phyloP scores from a whole-genome alignment of 257 asterid species.

The Nicotiana attenuata region DNA sequence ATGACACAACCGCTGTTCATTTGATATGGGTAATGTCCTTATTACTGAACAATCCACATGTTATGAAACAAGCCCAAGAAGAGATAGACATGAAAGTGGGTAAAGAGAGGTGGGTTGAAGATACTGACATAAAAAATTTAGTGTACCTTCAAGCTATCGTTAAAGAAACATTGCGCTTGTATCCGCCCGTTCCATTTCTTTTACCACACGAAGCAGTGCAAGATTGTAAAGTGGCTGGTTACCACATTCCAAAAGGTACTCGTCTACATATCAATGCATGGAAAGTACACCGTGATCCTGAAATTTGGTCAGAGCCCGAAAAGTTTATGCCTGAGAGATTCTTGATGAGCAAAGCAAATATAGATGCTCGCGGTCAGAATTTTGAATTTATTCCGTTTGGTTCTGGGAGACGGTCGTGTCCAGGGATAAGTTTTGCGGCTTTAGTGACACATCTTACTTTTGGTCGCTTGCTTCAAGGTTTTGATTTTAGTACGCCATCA shows the following conservation, averaged over 20 bases:
- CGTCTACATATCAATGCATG: constrained; percentile 35
- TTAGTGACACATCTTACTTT: constrained; percentile 37
- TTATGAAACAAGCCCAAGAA: constrained; percentile 32
- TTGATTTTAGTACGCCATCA: constrained; percentile 12
- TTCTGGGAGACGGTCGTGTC: constrained; percentile 15
- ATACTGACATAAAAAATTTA: constrained; percentile 39
- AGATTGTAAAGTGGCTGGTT: constrained; percentile 42
- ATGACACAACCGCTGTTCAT: constrained; percentile 43
- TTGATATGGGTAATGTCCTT: constrained; percentile 44
- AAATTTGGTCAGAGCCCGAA: constrained; percentile 43
- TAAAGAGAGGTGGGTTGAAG: constrained; percentile 42
- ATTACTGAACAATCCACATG: constrained; percentile 30
- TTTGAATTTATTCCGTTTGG: constrained; percentile 58
- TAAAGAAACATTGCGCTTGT: constrained; percentile 48
- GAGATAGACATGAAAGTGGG: constrained; percentile 44
- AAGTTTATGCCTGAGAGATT: constrained; percentile 46
- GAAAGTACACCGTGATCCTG: constrained; percentile 51
- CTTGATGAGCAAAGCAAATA: constrained; percentile 24
- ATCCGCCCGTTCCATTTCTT: constrained; percentile 43
- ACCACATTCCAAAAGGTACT: constrained; percentile 34
- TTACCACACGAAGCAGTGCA: constrained; percentile 38
- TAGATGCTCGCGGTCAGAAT: constrained; percentile 36
- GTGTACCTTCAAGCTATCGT: constrained; percentile 44
- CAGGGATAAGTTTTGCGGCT: constrained; percentile 37
- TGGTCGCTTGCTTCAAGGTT: constrained; percentile 52